phyloP scores from a whole-genome alignment of 176 grass and related monocot genomes.

The Ensete glaucum region DNA sequence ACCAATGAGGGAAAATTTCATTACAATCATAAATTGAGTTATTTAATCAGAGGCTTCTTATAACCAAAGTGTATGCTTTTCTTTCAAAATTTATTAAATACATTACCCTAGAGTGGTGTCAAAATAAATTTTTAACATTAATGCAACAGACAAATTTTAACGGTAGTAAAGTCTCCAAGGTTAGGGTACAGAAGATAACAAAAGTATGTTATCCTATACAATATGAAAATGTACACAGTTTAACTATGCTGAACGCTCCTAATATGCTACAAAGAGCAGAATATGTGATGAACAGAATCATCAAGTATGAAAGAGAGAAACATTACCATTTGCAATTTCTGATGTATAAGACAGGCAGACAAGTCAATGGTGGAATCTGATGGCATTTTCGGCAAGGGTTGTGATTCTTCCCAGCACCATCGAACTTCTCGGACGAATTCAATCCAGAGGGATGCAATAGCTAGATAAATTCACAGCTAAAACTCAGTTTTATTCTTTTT shows the following conservation, averaged over 20 bases:
- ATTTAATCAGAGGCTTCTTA: too few relatives aligned
- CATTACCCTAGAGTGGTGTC: too few relatives aligned
- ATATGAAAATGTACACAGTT: background rate
- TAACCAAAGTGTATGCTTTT: too few relatives aligned
- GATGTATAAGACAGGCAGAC: constrained; percentile 78
- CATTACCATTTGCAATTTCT: constrained; percentile 95
- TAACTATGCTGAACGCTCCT: background rate
- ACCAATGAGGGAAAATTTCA: too few relatives aligned
- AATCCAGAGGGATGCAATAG: constrained; percentile 87
- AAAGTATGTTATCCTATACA: background rate
- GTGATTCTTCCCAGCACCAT: constrained; percentile 95
- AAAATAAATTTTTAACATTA: too few relatives aligned
- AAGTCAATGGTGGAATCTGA: constrained; percentile 65
- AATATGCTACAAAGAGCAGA: background rate
- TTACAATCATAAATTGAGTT: too few relatives aligned
- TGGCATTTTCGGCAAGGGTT: constrained; percentile 70
- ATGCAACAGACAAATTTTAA: background rate
- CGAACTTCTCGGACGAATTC: constrained; percentile 97
- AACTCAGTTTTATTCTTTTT: background rate
- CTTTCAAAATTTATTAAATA: too few relatives aligned
- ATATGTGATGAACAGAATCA: background rate
- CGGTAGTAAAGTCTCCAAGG: background rate
- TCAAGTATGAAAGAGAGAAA: background rate
- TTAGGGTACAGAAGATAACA: background rate
- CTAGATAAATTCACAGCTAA: constrained; percentile 25